Percentiles rank a stretch among this genome's conserved stretches.
Conservation (phyloP, 805 yeast species). For the Metschnikowia kofuensis region DNA sequence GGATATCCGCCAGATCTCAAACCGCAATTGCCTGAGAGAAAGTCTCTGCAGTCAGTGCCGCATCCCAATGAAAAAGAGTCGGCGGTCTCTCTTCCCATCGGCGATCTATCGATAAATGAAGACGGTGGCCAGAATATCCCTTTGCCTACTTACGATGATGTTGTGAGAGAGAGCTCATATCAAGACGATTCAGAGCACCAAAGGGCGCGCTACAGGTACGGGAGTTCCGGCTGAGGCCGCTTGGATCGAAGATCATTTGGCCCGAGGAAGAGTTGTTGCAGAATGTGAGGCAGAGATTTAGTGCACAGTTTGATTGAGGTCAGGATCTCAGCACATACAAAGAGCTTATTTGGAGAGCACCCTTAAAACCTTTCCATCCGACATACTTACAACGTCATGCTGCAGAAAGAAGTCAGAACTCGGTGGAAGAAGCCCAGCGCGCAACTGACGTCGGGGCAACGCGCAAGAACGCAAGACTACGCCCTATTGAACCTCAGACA, state of each 20-base stretch:
- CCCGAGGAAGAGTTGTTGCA: no score
- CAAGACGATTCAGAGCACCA: conserved; percentile 33
- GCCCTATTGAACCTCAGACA: not conserved
- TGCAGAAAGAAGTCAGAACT: not conserved
- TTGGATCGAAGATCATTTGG: not conserved
- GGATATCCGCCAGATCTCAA: conserved; percentile 50
- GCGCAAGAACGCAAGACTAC: not conserved
- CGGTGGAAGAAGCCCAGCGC: conserved; percentile 4
- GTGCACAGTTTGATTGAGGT: no score
- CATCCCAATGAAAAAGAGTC: not conserved
- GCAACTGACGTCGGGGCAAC: not conserved
- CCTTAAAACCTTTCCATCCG: no score
- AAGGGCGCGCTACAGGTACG: conserved; percentile 32
- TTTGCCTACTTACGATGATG: conserved; percentile 39
- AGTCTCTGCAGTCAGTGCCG: not conserved
- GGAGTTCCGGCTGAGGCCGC: not conserved
- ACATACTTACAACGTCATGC: not conserved
- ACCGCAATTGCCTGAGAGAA: conserved; percentile 40
- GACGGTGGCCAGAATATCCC: not conserved
- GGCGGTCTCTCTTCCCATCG: not conserved
- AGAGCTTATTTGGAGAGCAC: not conserved
- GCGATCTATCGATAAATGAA: not conserved
- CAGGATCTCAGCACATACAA: not conserved
- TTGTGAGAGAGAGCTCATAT: conserved; percentile 26
- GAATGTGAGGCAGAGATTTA: no score